phyloP scores from a whole-genome alignment of 2,329 filamentous ascomycete species.

The Alternaria viburni region DNA sequence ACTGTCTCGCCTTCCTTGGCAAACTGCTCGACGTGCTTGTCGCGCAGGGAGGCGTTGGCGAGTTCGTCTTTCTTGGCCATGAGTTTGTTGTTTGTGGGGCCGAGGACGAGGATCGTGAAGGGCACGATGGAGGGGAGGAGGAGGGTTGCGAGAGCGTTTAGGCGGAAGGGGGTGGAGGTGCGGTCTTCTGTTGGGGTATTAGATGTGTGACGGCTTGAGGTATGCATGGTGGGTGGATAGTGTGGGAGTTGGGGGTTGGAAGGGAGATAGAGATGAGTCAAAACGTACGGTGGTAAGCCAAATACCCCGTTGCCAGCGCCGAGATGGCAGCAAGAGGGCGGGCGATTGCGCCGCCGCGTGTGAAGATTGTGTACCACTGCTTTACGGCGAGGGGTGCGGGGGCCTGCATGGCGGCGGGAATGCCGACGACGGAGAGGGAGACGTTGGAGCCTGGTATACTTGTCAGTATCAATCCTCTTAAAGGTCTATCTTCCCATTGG shows the following conservation, averaged over 20 bases:
- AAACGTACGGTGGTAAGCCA: constrained; percentile 53
- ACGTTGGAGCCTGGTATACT: constrained; percentile 1
- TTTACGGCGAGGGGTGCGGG: constrained; percentile 62
- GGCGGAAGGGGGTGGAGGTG: constrained; percentile 45
- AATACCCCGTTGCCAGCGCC: constrained; percentile 52
- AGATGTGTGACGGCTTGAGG: neutral
- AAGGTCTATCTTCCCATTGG: neutral
- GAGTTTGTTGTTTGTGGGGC: constrained; percentile 58
- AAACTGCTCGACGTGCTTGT: constrained; percentile 47
- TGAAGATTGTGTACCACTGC: constrained; percentile 60
- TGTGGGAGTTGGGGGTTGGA: constrained; percentile 1
- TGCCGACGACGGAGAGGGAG: constrained; percentile 50
- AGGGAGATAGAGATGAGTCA: too few relatives aligned
- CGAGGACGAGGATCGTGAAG: constrained; percentile 59
- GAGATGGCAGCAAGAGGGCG: constrained; percentile 51
- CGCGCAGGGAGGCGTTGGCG: constrained; percentile 44
- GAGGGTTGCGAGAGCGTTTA: constrained; percentile 56
- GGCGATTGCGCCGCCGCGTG: constrained; percentile 49
- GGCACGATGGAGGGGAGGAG: constrained; percentile 58
- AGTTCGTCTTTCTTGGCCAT: constrained; percentile 52
- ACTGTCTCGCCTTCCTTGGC: constrained; percentile 53
- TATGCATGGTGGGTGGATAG: neutral
- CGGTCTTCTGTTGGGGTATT: constrained; percentile 25
- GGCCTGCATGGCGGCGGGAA: constrained; percentile 62
- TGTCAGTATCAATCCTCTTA: neutral